phyloP scores from a whole-genome alignment of 164 flowering plant genomes.

The Stephania japonica region DNA sequence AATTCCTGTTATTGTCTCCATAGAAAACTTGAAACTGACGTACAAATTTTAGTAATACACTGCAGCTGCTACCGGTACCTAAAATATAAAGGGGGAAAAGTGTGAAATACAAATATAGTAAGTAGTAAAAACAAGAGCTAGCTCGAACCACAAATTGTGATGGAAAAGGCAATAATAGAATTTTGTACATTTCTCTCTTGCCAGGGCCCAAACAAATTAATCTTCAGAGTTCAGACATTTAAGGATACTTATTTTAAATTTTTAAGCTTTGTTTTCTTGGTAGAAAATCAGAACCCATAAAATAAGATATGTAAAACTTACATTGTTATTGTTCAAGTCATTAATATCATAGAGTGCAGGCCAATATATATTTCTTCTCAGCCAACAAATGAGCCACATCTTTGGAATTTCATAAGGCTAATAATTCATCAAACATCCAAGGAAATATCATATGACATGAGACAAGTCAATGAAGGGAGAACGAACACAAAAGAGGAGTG shows the following conservation, averaged over 20 bases:
- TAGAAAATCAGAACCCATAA: not conserved
- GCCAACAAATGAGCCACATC: conserved; percentile 77
- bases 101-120: not conserved
- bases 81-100: conserved; percentile 13
- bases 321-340: conserved; percentile 70
- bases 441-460: conserved; percentile 96
- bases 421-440: conserved; percentile 94
- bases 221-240: not conserved
- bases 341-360: conserved; percentile 61
- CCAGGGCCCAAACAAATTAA: not conserved
- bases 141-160: not conserved
- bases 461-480: conserved; percentile 5
- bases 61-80: conserved; percentile 99
- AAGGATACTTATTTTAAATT: not conserved
- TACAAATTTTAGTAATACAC: conserved; percentile 89
- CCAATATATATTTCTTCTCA: conserved; percentile 76
- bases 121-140: not conserved
- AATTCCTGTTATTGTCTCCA: conserved; percentile 80
- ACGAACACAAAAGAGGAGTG: too few species aligned
- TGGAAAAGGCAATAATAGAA: not conserved
- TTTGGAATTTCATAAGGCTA: conserved; percentile 63
- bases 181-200: not conserved
- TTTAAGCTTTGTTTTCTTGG: not conserved
- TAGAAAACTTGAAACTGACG: conserved; percentile 74
- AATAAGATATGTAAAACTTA: conserved; percentile 12